phyloP scores from a whole-genome alignment of 495 filamentous ascomycete species.

The Parathielavia hyrcaniae region DNA sequence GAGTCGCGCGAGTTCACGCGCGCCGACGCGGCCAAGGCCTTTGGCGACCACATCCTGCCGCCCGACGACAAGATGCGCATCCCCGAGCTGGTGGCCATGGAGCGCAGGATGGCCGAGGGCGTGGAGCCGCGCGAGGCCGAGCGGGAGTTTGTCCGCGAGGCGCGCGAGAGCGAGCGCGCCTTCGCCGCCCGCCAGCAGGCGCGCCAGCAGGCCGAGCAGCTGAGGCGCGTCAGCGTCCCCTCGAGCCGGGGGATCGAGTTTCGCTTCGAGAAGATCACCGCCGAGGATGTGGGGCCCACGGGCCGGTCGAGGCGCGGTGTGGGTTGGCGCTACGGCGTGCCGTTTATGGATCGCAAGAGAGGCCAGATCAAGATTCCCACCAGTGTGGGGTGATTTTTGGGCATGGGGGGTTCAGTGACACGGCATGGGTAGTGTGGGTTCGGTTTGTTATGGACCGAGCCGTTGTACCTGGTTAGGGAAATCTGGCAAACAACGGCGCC shows the following conservation, averaged over 20 bases:
- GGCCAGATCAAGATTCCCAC: constrained; percentile 46
- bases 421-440: not conserved
- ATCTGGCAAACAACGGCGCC: too few species aligned
- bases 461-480: not conserved
- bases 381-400: constrained; percentile 27
- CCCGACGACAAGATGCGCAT: constrained; percentile 84
- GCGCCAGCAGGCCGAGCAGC: constrained; percentile 37
- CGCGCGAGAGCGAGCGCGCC: constrained; percentile 32
- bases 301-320: constrained; percentile 49
- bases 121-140: constrained; percentile 33
- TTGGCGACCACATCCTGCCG: constrained; percentile 64
- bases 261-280: constrained; percentile 60
- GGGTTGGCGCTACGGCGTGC: constrained; percentile 55
- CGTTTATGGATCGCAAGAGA: constrained; percentile 43
- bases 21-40: constrained; percentile 79
- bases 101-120: constrained; percentile 39
- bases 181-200: constrained; percentile 38
- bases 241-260: constrained; percentile 61
- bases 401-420: too few species aligned
- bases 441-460: not conserved
- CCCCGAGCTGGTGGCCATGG: constrained; percentile 67
- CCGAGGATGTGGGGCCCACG: constrained; percentile 40
- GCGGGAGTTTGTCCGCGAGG: constrained; percentile 25
- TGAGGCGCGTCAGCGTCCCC: constrained; percentile 42
- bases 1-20: constrained; percentile 89